phyloP scores from a whole-genome alignment of 176 grass and related monocot species.

The Cocos nucifera region DNA sequence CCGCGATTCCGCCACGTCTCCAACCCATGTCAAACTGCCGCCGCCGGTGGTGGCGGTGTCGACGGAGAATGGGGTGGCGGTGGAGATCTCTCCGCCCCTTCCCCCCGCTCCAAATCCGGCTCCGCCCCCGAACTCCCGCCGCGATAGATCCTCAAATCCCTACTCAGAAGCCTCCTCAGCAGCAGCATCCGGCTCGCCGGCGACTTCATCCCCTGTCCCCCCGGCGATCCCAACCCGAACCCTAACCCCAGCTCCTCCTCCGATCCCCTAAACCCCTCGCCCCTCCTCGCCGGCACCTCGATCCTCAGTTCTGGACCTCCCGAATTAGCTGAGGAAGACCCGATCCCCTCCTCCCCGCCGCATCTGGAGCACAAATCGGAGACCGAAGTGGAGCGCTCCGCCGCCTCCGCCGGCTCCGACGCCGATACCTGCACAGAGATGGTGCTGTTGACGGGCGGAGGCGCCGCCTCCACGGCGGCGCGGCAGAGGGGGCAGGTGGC shows the following conservation, averaged over 20 bases:
- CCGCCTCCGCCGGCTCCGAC: no score
- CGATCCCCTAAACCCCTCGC: not conserved
- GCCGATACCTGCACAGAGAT: not conserved
- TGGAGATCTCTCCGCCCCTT: not conserved
- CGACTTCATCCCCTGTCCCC: not conserved
- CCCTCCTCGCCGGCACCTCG: not conserved
- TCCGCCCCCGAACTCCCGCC: not conserved
- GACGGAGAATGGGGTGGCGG: not conserved
- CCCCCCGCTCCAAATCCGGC: not conserved
- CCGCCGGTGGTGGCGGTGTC: not conserved
- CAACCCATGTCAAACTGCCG: not conserved
- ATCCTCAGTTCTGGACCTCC: not conserved
- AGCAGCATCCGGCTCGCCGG: not conserved
- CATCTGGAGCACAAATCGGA: not conserved
- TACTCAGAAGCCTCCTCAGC: not conserved
- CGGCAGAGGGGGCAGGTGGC: constrained; percentile 3
- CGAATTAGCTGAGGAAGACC: not conserved
- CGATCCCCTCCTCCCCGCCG: not conserved
- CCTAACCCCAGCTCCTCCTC: no score
- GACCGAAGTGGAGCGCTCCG: no score
- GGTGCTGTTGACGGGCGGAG: not conserved
- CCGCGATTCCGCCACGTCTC: no score
- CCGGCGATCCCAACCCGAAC: not conserved
- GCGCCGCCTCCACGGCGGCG: not conserved
- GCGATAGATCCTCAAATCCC: not conserved